A percentile compares a stretch with the other conserved stretches of the same genome.
Conservation (phyloP, 129 eudicot species). For the Ambrosia trifida region DNA sequence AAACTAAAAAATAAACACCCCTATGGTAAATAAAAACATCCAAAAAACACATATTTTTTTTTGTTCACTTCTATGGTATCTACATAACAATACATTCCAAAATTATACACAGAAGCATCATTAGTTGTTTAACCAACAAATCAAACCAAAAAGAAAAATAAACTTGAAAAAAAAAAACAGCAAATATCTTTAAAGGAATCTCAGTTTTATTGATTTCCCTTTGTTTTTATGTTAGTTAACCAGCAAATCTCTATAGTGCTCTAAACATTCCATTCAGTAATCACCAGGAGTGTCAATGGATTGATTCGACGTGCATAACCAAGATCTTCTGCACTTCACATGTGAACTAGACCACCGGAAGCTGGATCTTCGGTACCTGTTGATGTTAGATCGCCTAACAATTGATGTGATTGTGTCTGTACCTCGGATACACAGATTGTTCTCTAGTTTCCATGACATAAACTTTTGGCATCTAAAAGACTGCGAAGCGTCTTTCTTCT, state of each 20-base stretch:
- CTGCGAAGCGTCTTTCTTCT: slow-evolving; percentile 42
- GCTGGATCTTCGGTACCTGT: slow-evolving; percentile 36
- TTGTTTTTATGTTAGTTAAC: not conserved
- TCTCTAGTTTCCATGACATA: slow-evolving; percentile 44
- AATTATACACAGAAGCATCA: slow-evolving; percentile 18
- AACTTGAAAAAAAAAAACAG: not conserved
- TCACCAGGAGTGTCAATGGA: slow-evolving; percentile 41
- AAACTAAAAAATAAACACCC: too few species aligned
- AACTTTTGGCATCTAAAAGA: slow-evolving; percentile 62
- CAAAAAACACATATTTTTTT: slow-evolving; percentile 2
- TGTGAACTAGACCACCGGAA: slow-evolving; percentile 61
- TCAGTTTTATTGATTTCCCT: not conserved
- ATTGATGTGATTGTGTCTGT: slow-evolving; percentile 49
- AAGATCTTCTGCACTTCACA: slow-evolving; percentile 47
- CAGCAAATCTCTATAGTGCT: not conserved
- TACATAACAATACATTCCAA: slow-evolving; percentile 14
- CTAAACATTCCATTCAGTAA: slow-evolving; percentile 30
- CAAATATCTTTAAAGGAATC: not conserved
- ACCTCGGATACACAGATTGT: slow-evolving; percentile 58
- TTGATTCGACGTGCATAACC: slow-evolving; percentile 74
- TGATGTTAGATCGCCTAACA: slow-evolving; percentile 37
- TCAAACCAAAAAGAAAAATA: not conserved
- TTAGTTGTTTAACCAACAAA: not conserved
- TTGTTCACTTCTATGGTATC: slow-evolving; percentile 1
- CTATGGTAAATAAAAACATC: not conserved